Percentiles rank a stretch among this genome's conserved stretches.
These are phyloP conservation scores for Aspergillus sp. DNA, from an alignment of 2,329 filamentous ascomycete species.

Conservation along the genomic window DNA sequence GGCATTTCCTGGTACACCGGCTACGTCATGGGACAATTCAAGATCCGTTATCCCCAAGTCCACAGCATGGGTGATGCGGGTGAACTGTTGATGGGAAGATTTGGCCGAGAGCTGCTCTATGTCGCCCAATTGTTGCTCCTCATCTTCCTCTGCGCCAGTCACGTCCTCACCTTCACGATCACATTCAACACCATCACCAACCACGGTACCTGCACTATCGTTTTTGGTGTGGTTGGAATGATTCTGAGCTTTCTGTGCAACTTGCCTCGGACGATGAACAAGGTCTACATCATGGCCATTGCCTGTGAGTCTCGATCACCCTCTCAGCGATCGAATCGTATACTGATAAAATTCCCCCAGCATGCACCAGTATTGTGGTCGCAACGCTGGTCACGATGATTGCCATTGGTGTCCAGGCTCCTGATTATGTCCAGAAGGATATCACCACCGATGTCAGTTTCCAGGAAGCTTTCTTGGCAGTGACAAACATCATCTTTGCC, in stretches of 20 bases:
- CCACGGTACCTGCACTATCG: conserved; percentile 60
- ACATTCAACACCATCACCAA: conserved; percentile 63
- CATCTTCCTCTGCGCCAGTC: conserved; percentile 68
- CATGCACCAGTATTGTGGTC: conserved; percentile 61
- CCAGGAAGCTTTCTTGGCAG: conserved; percentile 56
- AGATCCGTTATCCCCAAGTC: conserved; percentile 55
- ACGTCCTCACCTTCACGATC: conserved; percentile 67
- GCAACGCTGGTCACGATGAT: conserved; percentile 67
- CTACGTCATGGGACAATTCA: conserved; percentile 59
- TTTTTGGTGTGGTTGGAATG: conserved; percentile 60
- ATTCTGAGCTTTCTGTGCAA: conserved; percentile 58
- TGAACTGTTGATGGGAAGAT: conserved; percentile 58
- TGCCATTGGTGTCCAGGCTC: conserved; percentile 55
- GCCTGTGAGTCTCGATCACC: conserved; percentile 42
- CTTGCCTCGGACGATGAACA: conserved; percentile 60
- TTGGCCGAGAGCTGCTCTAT: conserved; percentile 62
- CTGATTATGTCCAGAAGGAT: conserved; percentile 34
- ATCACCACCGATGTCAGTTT: conserved; percentile 44
- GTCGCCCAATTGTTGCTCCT: conserved; percentile 61
- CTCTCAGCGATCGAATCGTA: background rate
- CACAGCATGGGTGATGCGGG: conserved; percentile 68
- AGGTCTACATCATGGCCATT: conserved; percentile 60
- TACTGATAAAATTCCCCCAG: conserved; percentile 24
- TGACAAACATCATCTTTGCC: conserved; percentile 68
- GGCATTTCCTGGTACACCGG: conserved; percentile 58